Conservation (phyloP, 2,329 filamentous ascomycete genomes). For the Coniella lustricola region DNA sequence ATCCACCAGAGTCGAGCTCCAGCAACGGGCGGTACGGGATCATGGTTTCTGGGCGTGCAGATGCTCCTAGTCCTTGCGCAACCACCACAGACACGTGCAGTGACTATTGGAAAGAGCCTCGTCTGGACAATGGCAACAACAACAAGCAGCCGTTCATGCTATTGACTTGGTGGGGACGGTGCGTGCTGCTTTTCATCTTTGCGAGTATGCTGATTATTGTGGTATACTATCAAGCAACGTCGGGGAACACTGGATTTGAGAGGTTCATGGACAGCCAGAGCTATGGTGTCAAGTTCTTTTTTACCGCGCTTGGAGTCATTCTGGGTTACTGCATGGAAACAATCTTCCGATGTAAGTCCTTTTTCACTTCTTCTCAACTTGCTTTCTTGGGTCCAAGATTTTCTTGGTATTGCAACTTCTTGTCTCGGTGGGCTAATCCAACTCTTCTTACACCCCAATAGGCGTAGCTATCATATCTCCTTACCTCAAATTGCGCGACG, state of each 20-base stretch:
- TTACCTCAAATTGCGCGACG: conserved; percentile 27
- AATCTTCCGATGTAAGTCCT: conserved; percentile 6
- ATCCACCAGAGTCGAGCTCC: background rate
- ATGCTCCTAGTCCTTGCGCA: background rate
- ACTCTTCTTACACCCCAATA: conserved; percentile 12
- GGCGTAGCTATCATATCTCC: conserved; percentile 31
- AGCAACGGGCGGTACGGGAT: conserved; percentile 1
- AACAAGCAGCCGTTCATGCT: conserved; percentile 22
- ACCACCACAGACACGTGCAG: too few relatives aligned
- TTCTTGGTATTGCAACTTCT: background rate
- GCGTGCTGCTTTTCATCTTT: conserved; percentile 22
- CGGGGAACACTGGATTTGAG: conserved; percentile 30
- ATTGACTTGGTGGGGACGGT: conserved; percentile 18
- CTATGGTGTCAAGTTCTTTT: conserved; percentile 33
- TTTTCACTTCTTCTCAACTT: background rate
- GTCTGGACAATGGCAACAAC: background rate
- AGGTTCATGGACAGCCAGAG: conserved; percentile 33
- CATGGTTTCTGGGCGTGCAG: background rate
- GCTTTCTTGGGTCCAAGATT: background rate
- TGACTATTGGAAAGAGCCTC: background rate
- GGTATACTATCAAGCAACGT: conserved; percentile 30
- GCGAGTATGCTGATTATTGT: conserved; percentile 27
- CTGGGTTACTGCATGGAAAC: conserved; percentile 19
- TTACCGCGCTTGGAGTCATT: conserved; percentile 31
- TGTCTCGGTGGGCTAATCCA: too few relatives aligned